A percentile compares a stretch with the other conserved stretches of the same genome.
These are phyloP conservation scores for Phyllosticta citriasiana DNA, from an alignment of 2,329 filamentous ascomycete species.

Conservation along the genomic window DNA sequence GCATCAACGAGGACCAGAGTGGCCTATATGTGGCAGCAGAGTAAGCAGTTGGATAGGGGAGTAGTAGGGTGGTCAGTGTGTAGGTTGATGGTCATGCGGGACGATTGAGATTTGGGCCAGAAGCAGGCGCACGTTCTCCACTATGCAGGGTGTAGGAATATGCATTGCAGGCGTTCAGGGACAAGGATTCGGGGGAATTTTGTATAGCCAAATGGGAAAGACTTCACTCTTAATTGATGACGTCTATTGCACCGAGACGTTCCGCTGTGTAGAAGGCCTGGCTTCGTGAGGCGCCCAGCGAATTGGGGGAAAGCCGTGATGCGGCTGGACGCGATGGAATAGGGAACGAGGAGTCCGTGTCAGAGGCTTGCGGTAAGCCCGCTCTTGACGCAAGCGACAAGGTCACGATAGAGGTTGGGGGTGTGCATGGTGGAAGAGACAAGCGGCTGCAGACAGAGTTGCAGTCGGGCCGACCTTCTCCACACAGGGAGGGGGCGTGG, in stretches of 20 bases:
- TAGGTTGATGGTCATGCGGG: conserved; percentile 7
- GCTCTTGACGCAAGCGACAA: not conserved
- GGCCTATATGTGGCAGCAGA: conserved; percentile 17
- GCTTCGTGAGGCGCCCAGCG: not conserved
- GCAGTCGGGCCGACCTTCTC: not conserved
- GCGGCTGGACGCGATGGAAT: not conserved
- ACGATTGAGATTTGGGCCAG: not conserved
- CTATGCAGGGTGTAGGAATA: not conserved
- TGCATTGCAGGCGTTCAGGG: conserved; percentile 6
- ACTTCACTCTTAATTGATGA: not conserved
- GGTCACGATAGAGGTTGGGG: not conserved
- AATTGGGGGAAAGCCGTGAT: not conserved
- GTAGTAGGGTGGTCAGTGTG: conserved; percentile 1
- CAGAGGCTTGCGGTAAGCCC: not conserved
- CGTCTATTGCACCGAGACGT: not conserved
- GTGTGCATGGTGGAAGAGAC: not conserved
- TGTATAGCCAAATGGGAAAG: not conserved
- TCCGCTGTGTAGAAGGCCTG: not conserved
- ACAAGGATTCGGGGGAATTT: not conserved
- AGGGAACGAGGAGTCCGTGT: not conserved
- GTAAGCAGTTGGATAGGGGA: not conserved
- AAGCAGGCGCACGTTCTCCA: conserved; percentile 6
- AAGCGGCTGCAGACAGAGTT: not conserved
- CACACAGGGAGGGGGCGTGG: not conserved
- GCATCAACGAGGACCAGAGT: conserved; percentile 46